phyloP scores from a whole-genome alignment of 1,139 yeast species.

The Yamadazyma blattariae region DNA sequence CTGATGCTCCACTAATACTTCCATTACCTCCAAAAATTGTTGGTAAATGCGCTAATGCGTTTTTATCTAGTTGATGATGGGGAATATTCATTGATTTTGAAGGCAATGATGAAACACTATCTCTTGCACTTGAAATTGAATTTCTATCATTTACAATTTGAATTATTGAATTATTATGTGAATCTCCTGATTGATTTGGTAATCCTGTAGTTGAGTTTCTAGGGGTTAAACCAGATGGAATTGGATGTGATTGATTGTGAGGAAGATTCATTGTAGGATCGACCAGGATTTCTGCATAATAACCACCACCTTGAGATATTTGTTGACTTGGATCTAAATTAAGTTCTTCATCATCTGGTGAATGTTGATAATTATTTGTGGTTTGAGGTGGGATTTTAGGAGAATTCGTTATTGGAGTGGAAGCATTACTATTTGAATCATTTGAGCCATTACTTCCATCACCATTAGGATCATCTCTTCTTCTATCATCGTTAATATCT shows the following conservation, averaged over 20 bases:
- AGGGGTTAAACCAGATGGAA: constrained; percentile 32
- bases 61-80: constrained; percentile 42
- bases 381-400: constrained; percentile 20
- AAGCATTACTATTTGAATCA: constrained; percentile 16
- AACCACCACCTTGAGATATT: constrained; percentile 41
- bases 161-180: constrained; percentile 42
- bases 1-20: constrained; percentile 42
- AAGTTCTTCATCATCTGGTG: constrained; percentile 27
- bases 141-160: constrained; percentile 38
- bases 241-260: constrained; percentile 38
- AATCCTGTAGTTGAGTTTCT: constrained; percentile 29
- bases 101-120: constrained; percentile 44
- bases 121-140: constrained; percentile 36
- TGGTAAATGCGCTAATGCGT: constrained; percentile 44
- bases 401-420: constrained; percentile 24
- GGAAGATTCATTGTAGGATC: constrained; percentile 51
- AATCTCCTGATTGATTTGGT: constrained; percentile 2
- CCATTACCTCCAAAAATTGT: constrained; percentile 43
- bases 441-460: not conserved
- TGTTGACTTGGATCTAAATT: constrained; percentile 37
- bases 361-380: constrained; percentile 25
- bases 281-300: constrained; percentile 44
- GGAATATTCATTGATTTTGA: constrained; percentile 50
- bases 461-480: not conserved
- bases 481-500: not conserved